phyloP scores from a whole-genome alignment of 2,329 filamentous ascomycete genomes.

The Alternaria tenuissima region DNA sequence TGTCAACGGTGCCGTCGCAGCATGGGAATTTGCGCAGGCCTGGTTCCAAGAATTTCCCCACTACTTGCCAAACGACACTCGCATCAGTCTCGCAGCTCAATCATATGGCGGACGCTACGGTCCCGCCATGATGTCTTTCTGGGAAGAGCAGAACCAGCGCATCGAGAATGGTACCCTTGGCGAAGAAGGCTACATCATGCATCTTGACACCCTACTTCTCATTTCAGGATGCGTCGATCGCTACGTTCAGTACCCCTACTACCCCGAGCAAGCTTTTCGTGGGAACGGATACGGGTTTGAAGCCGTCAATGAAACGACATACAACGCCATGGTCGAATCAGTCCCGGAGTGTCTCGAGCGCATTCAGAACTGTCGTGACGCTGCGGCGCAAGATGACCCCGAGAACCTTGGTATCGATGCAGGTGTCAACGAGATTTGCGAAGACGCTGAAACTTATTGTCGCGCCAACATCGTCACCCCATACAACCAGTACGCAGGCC shows the following conservation, averaged over 20 bases:
- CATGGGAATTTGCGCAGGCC: slow-evolving; percentile 31
- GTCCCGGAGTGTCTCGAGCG: slow-evolving; percentile 23
- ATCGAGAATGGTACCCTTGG: slow-evolving; percentile 19
- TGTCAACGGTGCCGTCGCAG: slow-evolving; percentile 27
- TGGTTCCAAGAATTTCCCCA: slow-evolving; percentile 36
- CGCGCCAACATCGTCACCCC: slow-evolving; percentile 25
- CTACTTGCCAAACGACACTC: slow-evolving; percentile 27
- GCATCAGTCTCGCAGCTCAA: slow-evolving; percentile 29
- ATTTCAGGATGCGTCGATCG: slow-evolving; percentile 20
- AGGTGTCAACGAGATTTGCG: slow-evolving; percentile 56
- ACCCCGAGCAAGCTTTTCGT: slow-evolving; percentile 20
- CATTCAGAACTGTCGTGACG: slow-evolving; percentile 26
- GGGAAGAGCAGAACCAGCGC: slow-evolving; percentile 25
- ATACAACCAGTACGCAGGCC: slow-evolving; percentile 24
- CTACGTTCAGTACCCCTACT: slow-evolving; percentile 22
- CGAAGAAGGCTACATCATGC: slow-evolving; percentile 18
- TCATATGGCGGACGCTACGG: slow-evolving; percentile 24
- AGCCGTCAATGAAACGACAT: slow-evolving; percentile 24
- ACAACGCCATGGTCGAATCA: slow-evolving; percentile 25
- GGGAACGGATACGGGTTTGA: slow-evolving; percentile 21
- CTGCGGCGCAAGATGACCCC: slow-evolving; percentile 39
- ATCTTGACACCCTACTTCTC: slow-evolving; percentile 20
- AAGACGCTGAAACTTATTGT: slow-evolving; percentile 59
- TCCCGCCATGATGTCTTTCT: slow-evolving; percentile 24
- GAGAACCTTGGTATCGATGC: slow-evolving; percentile 43